A percentile compares a stretch with the other conserved stretches of the same genome.
These are phyloP conservation scores for Luffa acutangula DNA, from an alignment of 306 rosid species.

Conservation along the genomic window DNA sequence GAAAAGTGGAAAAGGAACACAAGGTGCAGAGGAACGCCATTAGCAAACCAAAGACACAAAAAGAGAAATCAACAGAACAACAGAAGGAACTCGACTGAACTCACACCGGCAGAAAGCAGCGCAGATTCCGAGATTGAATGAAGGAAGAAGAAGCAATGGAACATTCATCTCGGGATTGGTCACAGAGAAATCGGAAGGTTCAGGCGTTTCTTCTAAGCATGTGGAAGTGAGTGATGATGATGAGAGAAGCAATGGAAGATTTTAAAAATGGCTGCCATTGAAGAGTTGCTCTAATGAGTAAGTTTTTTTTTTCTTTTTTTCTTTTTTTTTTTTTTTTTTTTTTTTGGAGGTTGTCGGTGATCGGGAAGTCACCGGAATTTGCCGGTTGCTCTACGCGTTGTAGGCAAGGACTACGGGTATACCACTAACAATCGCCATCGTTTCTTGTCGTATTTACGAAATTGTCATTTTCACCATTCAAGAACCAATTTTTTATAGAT, in stretches of 20 bases:
- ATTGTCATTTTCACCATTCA: background rate
- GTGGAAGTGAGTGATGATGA: background rate
- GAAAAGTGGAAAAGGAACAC: background rate
- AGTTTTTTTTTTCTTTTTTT: background rate
- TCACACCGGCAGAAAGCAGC: background rate
- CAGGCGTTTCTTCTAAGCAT: background rate
- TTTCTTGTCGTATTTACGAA: background rate
- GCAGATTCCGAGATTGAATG: background rate
- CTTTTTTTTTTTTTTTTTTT: background rate
- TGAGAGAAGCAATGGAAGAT: slow-evolving; percentile 1
- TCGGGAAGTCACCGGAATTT: slow-evolving; percentile 9
- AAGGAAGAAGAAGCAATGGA: background rate
- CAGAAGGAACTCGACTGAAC: background rate
- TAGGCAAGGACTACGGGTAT: background rate
- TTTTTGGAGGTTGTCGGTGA: slow-evolving; percentile 10
- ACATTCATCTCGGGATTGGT: background rate
- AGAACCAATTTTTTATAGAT: background rate
- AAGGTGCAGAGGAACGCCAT: background rate
- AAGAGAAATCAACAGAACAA: background rate
- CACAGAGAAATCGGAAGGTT: background rate
- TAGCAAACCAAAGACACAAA: background rate
- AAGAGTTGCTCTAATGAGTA: background rate
- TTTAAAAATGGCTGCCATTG: background rate
- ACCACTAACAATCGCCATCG: background rate
- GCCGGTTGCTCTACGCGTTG: slow-evolving; percentile 10